phyloP scores from a whole-genome alignment of 768 basidiomycete species.

The Russula sp. region DNA sequence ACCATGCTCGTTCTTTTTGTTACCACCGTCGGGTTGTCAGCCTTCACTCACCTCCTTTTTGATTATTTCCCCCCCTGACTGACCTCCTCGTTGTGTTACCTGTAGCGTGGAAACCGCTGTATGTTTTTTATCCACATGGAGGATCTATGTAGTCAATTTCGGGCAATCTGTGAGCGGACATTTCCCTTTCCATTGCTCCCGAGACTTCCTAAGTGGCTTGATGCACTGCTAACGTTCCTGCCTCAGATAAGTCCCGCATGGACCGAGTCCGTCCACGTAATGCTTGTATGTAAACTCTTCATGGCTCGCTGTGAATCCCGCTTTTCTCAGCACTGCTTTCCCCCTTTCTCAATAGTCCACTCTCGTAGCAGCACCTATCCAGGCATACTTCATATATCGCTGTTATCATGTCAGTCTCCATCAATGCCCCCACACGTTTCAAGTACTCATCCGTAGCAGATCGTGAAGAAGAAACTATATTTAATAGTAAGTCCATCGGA shows the following conservation, averaged over 20 bases:
- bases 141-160: conserved; percentile 2
- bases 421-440: not conserved
- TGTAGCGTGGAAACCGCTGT: conserved; percentile 7
- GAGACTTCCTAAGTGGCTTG: not conserved
- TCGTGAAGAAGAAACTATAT: conserved; percentile 2
- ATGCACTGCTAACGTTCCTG: not conserved
- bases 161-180: not conserved
- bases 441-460: not conserved
- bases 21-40: conserved; percentile 11
- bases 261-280: conserved; percentile 5
- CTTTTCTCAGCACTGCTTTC: not conserved
- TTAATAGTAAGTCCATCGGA: not conserved
- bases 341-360: not conserved
- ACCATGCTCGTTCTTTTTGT: conserved; percentile 6
- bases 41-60: not conserved
- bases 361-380: conserved; percentile 3
- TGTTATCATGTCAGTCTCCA: conserved; percentile 8
- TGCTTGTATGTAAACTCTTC: conserved; percentile 3
- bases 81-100: not conserved
- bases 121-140: conserved; percentile 8
- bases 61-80: not conserved
- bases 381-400: conserved; percentile 11
- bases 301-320: not conserved
- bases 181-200: not conserved
- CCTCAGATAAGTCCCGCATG: not conserved